These are phyloP conservation scores for Penicillium roqueforti DNA, from an alignment of 495 filamentous ascomycete species.

Conservation along the genomic window DNA sequence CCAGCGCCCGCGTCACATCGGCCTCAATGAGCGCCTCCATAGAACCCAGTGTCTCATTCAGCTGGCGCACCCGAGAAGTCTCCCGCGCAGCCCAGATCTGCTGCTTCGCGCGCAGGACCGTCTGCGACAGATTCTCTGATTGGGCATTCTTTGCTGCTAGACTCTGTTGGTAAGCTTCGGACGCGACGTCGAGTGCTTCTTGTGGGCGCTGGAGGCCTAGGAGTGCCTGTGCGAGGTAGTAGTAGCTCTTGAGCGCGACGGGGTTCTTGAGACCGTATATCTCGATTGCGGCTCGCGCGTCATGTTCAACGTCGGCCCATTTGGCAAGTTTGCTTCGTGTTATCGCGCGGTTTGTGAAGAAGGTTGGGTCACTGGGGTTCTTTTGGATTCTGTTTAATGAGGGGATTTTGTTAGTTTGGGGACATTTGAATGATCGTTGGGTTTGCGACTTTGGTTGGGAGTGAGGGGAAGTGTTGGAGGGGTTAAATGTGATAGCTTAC, in stretches of 20 bases:
- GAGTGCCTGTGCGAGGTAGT: constrained; percentile 79
- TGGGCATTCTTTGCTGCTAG: constrained; percentile 54
- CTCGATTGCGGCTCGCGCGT: constrained; percentile 70
- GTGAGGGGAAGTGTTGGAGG: background rate
- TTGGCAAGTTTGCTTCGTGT: constrained; percentile 67
- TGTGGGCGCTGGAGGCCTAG: constrained; percentile 67
- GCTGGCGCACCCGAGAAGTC: constrained; percentile 43
- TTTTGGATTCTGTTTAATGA: constrained; percentile 40
- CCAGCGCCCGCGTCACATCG: constrained; percentile 55
- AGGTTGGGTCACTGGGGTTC: constrained; percentile 44
- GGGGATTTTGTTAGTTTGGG: background rate
- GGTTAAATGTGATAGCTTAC: constrained; percentile 44
- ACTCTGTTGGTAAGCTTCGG: constrained; percentile 70
- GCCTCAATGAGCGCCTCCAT: constrained; percentile 47
- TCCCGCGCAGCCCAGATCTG: constrained; percentile 49
- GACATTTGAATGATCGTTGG: background rate
- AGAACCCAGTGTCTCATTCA: constrained; percentile 43
- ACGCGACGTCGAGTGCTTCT: constrained; percentile 67
- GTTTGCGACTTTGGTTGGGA: background rate
- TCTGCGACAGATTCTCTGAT: constrained; percentile 58
- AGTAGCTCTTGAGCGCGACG: constrained; percentile 69
- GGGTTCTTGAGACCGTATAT: constrained; percentile 53
- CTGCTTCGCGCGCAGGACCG: constrained; percentile 77
- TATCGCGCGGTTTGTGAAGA: constrained; percentile 84
- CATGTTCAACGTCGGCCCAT: constrained; percentile 73